Conservation (phyloP, 2,329 filamentous ascomycete species). For the Exophiala lecanii-corni region DNA sequence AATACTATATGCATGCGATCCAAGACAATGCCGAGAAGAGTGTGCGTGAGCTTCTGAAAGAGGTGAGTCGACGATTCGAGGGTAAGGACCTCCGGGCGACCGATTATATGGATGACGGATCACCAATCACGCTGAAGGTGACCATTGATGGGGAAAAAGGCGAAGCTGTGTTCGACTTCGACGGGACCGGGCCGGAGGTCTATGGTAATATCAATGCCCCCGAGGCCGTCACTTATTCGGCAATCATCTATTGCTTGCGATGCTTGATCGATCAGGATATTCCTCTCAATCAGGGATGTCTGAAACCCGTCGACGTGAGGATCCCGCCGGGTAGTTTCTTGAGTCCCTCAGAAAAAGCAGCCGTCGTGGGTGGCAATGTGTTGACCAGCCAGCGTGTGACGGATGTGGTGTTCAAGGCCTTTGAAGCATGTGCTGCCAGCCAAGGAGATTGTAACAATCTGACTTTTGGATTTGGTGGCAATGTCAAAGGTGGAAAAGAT, state of each 20-base stretch:
- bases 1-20: conserved; percentile 79
- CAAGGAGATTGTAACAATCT: conserved; percentile 83
- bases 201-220: conserved; percentile 79
- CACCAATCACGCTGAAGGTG: conserved; percentile 68
- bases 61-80: conserved; percentile 64
- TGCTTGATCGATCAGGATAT: conserved; percentile 78
- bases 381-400: conserved; percentile 75
- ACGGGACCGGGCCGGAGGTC: conserved; percentile 72
- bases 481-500: conserved; percentile 35
- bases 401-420: conserved; percentile 76
- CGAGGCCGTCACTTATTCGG: conserved; percentile 74
- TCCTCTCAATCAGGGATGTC: conserved; percentile 79
- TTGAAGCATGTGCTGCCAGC: conserved; percentile 70
- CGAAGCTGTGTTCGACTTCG: conserved; percentile 73
- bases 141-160: conserved; percentile 70
- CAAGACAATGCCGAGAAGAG: conserved; percentile 74
- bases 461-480: conserved; percentile 76
- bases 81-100: conserved; percentile 67
- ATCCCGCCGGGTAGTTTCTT: conserved; percentile 71
- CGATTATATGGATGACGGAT: conserved; percentile 86
- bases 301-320: conserved; percentile 68
- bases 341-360: conserved; percentile 68
- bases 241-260: conserved; percentile 80
- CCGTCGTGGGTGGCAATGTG: conserved; percentile 79
- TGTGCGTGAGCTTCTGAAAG: conserved; percentile 68